Evolutionary conservation across 1,139 yeast genomes (phyloP).

Genomic region (Debaryomyces sp.): DNA sequence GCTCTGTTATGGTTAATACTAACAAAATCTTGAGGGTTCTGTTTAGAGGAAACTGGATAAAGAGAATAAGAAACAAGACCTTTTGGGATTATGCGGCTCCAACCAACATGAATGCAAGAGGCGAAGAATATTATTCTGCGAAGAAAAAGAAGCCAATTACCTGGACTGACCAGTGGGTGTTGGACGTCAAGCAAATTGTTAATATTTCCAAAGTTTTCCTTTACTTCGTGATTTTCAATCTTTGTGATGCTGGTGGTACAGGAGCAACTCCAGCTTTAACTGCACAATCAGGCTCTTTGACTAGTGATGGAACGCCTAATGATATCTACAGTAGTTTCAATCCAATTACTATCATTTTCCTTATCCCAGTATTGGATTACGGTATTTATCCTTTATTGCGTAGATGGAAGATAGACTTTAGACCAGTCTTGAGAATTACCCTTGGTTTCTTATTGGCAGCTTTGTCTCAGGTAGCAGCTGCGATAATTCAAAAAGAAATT

Average conservation of each 20-base stretch:
- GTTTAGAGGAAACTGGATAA: slow-evolving; percentile 42
- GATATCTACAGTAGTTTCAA: slow-evolving; percentile 71
- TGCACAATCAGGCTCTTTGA: slow-evolving; percentile 69
- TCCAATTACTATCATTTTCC: slow-evolving; percentile 64
- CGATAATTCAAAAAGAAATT: slow-evolving; percentile 38
- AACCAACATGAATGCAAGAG: slow-evolving; percentile 46
- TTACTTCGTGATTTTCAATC: slow-evolving; percentile 64
- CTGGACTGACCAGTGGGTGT: slow-evolving; percentile 61
- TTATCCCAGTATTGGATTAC: slow-evolving; percentile 66
- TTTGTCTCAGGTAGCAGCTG: slow-evolving; percentile 44
- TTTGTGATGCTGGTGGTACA: slow-evolving; percentile 64
- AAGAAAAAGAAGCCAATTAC: slow-evolving; percentile 37
- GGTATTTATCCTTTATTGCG: slow-evolving; percentile 61
- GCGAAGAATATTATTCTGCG: slow-evolving; percentile 30
- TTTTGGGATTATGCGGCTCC: slow-evolving; percentile 65
- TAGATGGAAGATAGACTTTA: slow-evolving; percentile 41
- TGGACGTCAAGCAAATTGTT: slow-evolving; percentile 60
- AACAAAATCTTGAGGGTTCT: slow-evolving; percentile 42
- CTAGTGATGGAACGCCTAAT: slow-evolving; percentile 68
- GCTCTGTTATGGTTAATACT: slow-evolving; percentile 51
- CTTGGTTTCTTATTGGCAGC: slow-evolving; percentile 41
- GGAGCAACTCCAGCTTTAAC: slow-evolving; percentile 56
- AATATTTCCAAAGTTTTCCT: slow-evolving; percentile 63
- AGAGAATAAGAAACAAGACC: slow-evolving; percentile 34
- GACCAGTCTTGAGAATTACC: slow-evolving; percentile 38